Conservation (phyloP, 176 grass and related monocot genomes). For the Tillandsia leiboldiana region DNA sequence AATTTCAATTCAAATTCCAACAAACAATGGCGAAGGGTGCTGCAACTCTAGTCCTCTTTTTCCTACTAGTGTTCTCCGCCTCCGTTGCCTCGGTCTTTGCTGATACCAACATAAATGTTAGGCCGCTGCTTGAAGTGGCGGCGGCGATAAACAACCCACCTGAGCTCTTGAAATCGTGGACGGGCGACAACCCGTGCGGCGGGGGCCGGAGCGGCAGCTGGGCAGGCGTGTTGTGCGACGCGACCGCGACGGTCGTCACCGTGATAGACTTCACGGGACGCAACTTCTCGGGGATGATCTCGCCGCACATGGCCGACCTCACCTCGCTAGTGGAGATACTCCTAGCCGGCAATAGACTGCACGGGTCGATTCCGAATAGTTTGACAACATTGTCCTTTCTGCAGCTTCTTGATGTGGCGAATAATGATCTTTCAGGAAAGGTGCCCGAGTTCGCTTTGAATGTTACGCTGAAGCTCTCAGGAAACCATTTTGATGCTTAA, state of each 20-base stretch:
- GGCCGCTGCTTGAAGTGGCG: constrained; percentile 17
- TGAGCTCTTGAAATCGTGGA: constrained; percentile 17
- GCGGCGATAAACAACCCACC: constrained; percentile 14
- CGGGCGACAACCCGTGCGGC: constrained; percentile 32
- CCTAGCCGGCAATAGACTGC: constrained; percentile 32
- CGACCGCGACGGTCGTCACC: constrained; percentile 25
- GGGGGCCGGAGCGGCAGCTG: constrained; percentile 23
- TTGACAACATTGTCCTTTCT: constrained; percentile 17
- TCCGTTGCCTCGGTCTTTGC: no score
- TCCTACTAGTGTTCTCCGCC: no score
- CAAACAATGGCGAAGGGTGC: no score
- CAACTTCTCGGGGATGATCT: constrained; percentile 27
- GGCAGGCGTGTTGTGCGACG: constrained; percentile 25
- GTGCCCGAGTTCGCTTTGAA: constrained; percentile 22
- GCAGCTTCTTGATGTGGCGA: constrained; percentile 28
- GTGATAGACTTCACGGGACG: constrained; percentile 23
- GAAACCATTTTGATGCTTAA: constrained; percentile 14
- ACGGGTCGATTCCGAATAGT: not conserved
- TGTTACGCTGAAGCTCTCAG: constrained; percentile 16
- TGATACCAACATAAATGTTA: not conserved
- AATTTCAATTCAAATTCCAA: no score
- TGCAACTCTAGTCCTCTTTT: no score
- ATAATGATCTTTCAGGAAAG: constrained; percentile 31
- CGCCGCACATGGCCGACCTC: constrained; percentile 19
- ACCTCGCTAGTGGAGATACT: constrained; percentile 15